phyloP scores from a whole-genome alignment of 495 filamentous ascomycete species.

The Penicillium nucicola region DNA sequence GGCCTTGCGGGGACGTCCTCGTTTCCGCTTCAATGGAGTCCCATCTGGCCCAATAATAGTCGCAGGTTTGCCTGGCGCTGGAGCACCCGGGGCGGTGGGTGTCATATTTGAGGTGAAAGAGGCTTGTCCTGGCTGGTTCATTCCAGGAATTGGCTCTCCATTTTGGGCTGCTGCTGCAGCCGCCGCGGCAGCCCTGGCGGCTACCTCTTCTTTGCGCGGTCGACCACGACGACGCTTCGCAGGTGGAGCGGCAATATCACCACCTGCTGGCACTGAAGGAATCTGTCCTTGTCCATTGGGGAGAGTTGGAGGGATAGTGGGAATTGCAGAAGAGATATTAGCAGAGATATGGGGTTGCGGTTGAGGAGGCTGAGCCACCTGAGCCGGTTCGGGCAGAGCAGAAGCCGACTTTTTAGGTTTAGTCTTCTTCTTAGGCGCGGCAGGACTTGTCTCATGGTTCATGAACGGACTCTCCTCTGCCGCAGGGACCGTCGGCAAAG shows the following conservation, averaged over 20 bases:
- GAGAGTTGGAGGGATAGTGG: conserved; percentile 3
- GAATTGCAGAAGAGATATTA: background rate
- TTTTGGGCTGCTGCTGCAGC: conserved; percentile 16
- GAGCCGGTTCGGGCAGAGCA: background rate
- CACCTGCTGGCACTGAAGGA: background rate
- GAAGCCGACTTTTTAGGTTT: conserved; percentile 14
- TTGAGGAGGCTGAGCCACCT: background rate
- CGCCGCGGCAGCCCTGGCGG: conserved; percentile 19
- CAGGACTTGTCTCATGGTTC: conserved; percentile 18
- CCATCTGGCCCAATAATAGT: conserved; percentile 32
- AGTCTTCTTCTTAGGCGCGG: conserved; percentile 22
- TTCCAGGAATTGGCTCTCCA: conserved; percentile 12
- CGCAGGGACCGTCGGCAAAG: background rate
- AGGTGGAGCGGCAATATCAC: conserved; percentile 9
- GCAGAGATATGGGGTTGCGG: background rate
- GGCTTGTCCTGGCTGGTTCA: conserved; percentile 16
- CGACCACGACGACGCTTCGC: conserved; percentile 26
- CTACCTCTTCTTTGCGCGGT: conserved; percentile 27
- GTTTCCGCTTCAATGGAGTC: conserved; percentile 34
- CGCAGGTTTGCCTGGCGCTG: background rate
- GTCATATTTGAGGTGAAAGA: conserved; percentile 25
- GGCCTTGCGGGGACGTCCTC: conserved; percentile 40
- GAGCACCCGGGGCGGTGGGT: conserved; percentile 9
- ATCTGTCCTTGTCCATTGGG: conserved; percentile 16
- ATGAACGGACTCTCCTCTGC: background rate